Evolutionary conservation across 805 yeast species (phyloP).

Genomic region (Cyberlindnera euphorbiiphila): DNA sequence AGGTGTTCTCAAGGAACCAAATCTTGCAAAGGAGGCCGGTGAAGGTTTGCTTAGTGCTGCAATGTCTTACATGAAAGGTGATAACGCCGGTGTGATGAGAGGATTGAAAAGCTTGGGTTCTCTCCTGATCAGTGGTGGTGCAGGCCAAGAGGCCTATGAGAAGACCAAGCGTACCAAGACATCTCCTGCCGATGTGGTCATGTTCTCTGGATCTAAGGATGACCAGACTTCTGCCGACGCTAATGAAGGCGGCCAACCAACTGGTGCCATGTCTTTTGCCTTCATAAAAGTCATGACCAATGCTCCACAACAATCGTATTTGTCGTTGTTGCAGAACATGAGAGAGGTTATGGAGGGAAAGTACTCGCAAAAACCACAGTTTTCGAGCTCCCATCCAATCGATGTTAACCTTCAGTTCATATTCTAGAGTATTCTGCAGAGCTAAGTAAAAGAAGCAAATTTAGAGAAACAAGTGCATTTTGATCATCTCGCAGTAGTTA

Average conservation of each 20-base stretch:
- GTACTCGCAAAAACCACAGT: slow-evolving; percentile 80
- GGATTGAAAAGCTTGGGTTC: slow-evolving; percentile 41
- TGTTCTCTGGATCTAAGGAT: slow-evolving; percentile 80
- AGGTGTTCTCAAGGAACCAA: slow-evolving; percentile 80
- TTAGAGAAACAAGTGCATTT: no score
- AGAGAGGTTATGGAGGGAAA: slow-evolving; percentile 57
- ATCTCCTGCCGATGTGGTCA: slow-evolving; percentile 73
- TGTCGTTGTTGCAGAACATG: slow-evolving; percentile 67
- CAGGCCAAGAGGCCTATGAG: slow-evolving; percentile 36
- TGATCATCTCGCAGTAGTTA: no score
- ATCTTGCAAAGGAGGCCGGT: slow-evolving; percentile 71
- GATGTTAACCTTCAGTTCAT: slow-evolving; percentile 54
- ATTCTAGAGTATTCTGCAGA: background rate
- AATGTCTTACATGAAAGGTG: slow-evolving; percentile 56
- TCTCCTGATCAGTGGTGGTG: slow-evolving; percentile 36
- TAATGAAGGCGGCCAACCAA: slow-evolving; percentile 59
- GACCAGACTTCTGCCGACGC: slow-evolving; percentile 84
- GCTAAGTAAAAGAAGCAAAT: no score
- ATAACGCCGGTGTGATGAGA: slow-evolving; percentile 39
- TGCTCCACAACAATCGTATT: slow-evolving; percentile 63
- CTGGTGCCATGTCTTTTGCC: slow-evolving; percentile 86
- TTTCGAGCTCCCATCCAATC: slow-evolving; percentile 78
- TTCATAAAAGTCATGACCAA: slow-evolving; percentile 59
- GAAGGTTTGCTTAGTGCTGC: slow-evolving; percentile 58
- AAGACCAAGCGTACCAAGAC: slow-evolving; percentile 51